phyloP scores from a whole-genome alignment of 2,329 filamentous ascomycete species.

The Penicillium sp. region DNA sequence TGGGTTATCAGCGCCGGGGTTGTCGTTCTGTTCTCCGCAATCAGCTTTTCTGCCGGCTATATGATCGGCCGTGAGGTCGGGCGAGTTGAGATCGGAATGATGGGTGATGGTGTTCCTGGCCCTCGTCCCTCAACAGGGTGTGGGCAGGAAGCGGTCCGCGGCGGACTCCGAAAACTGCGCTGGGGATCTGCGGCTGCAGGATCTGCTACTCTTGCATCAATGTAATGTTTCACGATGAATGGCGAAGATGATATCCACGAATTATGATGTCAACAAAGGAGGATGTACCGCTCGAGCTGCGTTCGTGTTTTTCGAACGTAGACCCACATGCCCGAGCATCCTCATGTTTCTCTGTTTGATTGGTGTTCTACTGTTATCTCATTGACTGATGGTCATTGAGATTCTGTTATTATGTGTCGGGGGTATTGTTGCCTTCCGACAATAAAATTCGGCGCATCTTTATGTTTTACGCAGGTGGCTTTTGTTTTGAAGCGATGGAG shows the following conservation, averaged over 20 bases:
- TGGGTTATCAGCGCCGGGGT: constrained; percentile 66
- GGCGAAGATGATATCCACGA: constrained; percentile 10
- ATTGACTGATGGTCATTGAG: neutral
- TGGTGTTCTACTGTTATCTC: neutral
- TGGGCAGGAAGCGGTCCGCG: constrained; percentile 47
- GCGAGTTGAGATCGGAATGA: constrained; percentile 47
- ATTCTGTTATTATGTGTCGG: neutral
- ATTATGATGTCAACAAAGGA: neutral
- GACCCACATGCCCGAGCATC: neutral
- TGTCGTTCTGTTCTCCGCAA: constrained; percentile 61
- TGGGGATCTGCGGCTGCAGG: constrained; percentile 41
- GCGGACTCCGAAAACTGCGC: constrained; percentile 43
- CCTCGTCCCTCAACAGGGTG: constrained; percentile 39
- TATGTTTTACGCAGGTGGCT: neutral
- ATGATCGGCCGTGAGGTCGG: constrained; percentile 60
- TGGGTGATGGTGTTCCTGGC: constrained; percentile 28
- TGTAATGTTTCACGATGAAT: neutral
- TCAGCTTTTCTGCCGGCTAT: constrained; percentile 65
- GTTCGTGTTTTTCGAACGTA: neutral
- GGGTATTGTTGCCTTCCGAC: neutral
- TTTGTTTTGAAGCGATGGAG: constrained; percentile 9
- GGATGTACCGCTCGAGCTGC: neutral
- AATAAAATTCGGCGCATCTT: constrained; percentile 13
- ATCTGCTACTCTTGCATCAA: constrained; percentile 39
- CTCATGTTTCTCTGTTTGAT: neutral